A percentile compares a stretch with the other conserved stretches of the same genome.
Conservation (phyloP, 2,329 filamentous ascomycete genomes). For the Alternaria arbusti region DNA sequence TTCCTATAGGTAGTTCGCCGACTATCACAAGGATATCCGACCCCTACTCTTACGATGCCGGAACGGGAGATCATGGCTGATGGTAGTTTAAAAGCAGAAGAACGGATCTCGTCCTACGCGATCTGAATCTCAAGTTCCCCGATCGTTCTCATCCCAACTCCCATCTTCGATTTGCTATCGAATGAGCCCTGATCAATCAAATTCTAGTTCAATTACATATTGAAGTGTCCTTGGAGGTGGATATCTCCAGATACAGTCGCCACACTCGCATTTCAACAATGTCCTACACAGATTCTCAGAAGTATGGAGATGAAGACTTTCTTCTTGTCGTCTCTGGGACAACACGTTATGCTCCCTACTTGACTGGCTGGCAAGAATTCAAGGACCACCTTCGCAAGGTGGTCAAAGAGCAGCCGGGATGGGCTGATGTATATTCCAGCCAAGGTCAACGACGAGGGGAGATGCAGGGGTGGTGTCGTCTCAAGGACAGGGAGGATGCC, state of each 20-base stretch:
- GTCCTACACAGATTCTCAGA: constrained; percentile 20
- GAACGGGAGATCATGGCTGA: background rate
- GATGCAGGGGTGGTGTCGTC: constrained; percentile 45
- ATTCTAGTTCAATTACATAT: background rate
- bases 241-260: background rate
- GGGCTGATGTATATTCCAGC: constrained; percentile 42
- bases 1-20: background rate
- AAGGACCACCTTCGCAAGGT: constrained; percentile 46
- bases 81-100: constrained; percentile 2
- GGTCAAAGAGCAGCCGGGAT: constrained; percentile 46
- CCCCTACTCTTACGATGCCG: background rate
- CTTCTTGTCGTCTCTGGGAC: constrained; percentile 39
- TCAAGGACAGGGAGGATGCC: constrained; percentile 44
- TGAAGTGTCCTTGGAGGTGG: too few species aligned
- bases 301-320: constrained; percentile 35
- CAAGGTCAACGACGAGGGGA: constrained; percentile 34
- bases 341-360: constrained; percentile 33
- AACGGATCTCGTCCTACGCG: constrained; percentile 2
- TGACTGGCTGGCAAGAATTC: constrained; percentile 46
- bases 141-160: background rate
- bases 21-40: background rate
- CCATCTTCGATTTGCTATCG: background rate
- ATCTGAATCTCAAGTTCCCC: background rate
- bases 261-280: background rate
- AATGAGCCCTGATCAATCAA: background rate